phyloP scores from a whole-genome alignment of 2,329 filamentous ascomycete genomes.

The Botrytis deweyae region DNA sequence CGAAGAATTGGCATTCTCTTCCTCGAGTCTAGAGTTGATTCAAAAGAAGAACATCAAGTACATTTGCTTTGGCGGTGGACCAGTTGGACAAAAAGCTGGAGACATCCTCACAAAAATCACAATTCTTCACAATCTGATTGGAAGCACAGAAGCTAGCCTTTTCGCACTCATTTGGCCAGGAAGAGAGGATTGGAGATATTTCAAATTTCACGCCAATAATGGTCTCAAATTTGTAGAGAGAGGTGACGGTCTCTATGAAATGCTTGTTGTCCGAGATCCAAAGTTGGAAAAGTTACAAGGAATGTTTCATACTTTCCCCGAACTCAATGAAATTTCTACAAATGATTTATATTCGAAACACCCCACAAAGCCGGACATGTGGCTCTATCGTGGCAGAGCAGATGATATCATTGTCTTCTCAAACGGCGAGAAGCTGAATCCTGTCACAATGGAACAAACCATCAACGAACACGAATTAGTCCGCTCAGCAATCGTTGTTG shows the following conservation, averaged over 20 bases:
- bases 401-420: conserved; percentile 46
- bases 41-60: conserved; percentile 12
- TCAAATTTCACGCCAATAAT: conserved; percentile 12
- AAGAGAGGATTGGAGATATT: conserved; percentile 17
- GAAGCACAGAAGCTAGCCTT: conserved; percentile 15
- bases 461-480: conserved; percentile 12
- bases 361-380: conserved; percentile 3
- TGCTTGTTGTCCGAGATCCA: conserved; percentile 3
- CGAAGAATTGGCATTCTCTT: conserved; percentile 12
- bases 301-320: conserved; percentile 20
- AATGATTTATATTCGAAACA: conserved; percentile 12
- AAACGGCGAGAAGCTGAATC: conserved; percentile 45
- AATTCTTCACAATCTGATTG: conserved; percentile 12
- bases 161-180: not conserved
- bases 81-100: conserved; percentile 14
- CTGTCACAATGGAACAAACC: conserved; percentile 12
- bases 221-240: conserved; percentile 3
- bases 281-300: conserved; percentile 14
- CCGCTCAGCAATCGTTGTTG: conserved; percentile 27
- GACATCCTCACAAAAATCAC: conserved; percentile 15
- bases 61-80: conserved; percentile 14
- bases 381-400: conserved; percentile 26
- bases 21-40: conserved; percentile 8
- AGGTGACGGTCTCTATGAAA: conserved; percentile 10
- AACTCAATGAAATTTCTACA: conserved; percentile 16